phyloP scores from a whole-genome alignment of 2,329 filamentous ascomycete species.

The Sodiomyces alkalinus region DNA sequence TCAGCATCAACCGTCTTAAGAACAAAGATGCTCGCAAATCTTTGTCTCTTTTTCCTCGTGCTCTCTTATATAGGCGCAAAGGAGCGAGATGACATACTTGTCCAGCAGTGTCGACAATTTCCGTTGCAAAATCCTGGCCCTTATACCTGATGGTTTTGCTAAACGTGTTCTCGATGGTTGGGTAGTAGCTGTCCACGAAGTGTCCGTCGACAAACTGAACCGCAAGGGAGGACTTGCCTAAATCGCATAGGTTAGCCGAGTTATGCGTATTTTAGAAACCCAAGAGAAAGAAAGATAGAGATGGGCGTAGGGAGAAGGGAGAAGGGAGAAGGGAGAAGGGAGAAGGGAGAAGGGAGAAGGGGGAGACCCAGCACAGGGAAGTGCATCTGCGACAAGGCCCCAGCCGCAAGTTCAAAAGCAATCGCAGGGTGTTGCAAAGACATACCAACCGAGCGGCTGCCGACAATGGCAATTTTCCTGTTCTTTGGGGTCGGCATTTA shows the following conservation, averaged over 20 bases:
- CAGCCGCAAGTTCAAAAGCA: too few relatives aligned
- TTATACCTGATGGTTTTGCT: constrained; percentile 89
- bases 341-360: not conserved
- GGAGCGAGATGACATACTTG: constrained; percentile 41
- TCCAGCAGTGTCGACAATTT: constrained; percentile 96
- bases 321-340: not conserved
- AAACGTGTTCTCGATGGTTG: constrained; percentile 98
- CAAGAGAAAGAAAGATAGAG: not conserved
- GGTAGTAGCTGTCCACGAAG: constrained; percentile 98
- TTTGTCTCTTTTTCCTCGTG: too few relatives aligned
- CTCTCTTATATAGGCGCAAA: not conserved
- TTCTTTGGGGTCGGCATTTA: constrained; percentile 69
- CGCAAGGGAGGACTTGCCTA: constrained; percentile 94
- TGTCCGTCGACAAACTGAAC: constrained; percentile 95
- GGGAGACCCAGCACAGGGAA: too few relatives aligned
- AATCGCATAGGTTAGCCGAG: not conserved
- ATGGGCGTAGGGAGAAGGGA: not conserved
- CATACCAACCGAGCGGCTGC: constrained; percentile 69
- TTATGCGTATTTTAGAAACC: not conserved
- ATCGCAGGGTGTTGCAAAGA: too few relatives aligned
- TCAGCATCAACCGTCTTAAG: too few relatives aligned
- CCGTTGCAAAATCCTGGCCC: constrained; percentile 83
- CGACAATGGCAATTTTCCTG: constrained; percentile 89
- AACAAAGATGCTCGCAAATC: too few relatives aligned
- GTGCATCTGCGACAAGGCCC: too few relatives aligned